Evolutionary conservation across 2,329 filamentous ascomycete genomes (phyloP), one percentile per base, ranked within the genome.

Genomic region (Stachybotrys elegans): DNA sequence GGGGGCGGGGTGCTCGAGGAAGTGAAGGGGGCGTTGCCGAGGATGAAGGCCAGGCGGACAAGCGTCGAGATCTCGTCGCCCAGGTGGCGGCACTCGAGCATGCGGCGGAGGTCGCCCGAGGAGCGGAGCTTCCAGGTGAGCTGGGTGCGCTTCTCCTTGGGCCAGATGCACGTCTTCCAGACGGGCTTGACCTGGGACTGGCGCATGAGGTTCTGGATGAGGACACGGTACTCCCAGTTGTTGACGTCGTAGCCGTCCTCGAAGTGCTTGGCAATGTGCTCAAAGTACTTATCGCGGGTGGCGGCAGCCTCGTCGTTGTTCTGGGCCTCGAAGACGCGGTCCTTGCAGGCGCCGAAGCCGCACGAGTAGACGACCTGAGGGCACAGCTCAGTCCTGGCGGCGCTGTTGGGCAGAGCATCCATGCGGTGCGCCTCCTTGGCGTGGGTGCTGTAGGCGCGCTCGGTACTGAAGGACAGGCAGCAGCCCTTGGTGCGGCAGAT

Each of bases 221-320:
- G 66, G 11, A 65, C 58, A 40, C 61, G 62, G 52, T 70, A 71
- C 43, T 71, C 66, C 69, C 69, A 72, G 36, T 67, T 61, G 43
- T 62, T 60, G 14, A 69, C 66, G 19, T 68, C 63, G 34, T 60
- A 67, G 29, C 66, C 66, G 34, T 68, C 66, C 48, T 71, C 68
- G 20, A 71, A 71, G 47, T 72, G 69, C 52, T 70, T 70, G 31
- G 68, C 69, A 43, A 72, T 68, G 48, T 72, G 69, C 49, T 71
- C 69, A 50, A 72, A 71, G 56, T 69, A 70, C 51, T 67, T 70
- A 48, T 71, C 67, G 14, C 65, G 65, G 19, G 61, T 60, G 19
- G 57, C 47, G 4, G 59, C 52, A 2, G 67, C 65, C 23, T 68
- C 67, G 12, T 65, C 61, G 14, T 55, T 61, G 40, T 48, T 58